Percentiles rank a stretch among this genome's conserved stretches.
Conservation (phyloP, 805 yeast genomes). For the Kregervanrija delftensis region DNA sequence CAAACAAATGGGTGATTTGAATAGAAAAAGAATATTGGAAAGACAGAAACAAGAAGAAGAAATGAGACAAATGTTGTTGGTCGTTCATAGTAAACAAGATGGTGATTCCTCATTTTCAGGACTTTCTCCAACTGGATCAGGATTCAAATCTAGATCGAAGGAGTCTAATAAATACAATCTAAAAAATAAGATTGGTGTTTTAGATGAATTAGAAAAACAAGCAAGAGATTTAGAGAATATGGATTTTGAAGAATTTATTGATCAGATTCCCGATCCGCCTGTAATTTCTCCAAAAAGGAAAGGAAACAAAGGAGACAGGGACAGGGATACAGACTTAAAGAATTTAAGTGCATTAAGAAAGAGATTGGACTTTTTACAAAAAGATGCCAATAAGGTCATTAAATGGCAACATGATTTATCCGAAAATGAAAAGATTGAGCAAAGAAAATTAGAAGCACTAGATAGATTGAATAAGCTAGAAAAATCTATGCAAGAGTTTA, state of each 20-base stretch:
- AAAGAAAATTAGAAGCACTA: conserved; percentile 60
- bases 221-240: conserved; percentile 84
- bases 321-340: conserved; percentile 42
- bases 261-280: conserved; percentile 10
- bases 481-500: conserved; percentile 22
- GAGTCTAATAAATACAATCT: conserved; percentile 2
- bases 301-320: conserved; percentile 9
- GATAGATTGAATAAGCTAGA: conserved; percentile 69
- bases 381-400: conserved; percentile 70
- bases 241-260: conserved; percentile 55
- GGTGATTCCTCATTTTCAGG: conserved; percentile 21
- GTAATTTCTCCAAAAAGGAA: conserved; percentile 1
- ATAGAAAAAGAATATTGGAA: conserved; percentile 51
- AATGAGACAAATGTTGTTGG: conserved; percentile 63
- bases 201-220: conserved; percentile 54
- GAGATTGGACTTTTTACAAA: conserved; percentile 55
- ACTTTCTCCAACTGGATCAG: conserved; percentile 1
- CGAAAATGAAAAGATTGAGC: conserved; percentile 47
- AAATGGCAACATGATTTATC: conserved; percentile 48
- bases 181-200: conserved; percentile 5
- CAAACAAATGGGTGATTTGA: conserved; percentile 55
- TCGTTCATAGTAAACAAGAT: conserved; percentile 39
- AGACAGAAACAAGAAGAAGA: conserved; percentile 73
- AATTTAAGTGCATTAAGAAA: conserved; percentile 50
- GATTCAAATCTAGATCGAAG: conserved; percentile 6